A percentile compares a stretch with the other conserved stretches of the same genome.
These are phyloP conservation scores for Phialophora chinensis DNA, from an alignment of 2,329 filamentous ascomycete species.

Conservation along the genomic window DNA sequence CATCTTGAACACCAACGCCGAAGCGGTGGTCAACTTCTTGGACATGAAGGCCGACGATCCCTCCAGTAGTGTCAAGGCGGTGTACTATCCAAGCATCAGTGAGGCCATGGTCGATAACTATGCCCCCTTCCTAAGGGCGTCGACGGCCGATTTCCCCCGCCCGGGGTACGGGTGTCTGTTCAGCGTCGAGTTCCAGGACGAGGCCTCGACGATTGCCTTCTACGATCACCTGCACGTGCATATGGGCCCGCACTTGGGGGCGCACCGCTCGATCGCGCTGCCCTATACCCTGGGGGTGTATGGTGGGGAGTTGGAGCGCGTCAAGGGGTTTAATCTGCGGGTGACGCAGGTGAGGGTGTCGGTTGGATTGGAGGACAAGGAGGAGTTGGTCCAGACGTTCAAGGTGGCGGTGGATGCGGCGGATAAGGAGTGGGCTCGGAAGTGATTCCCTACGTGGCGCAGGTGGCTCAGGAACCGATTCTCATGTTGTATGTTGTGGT, in stretches of 20 bases:
- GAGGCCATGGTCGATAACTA: slow-evolving; percentile 33
- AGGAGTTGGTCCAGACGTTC: slow-evolving; percentile 28
- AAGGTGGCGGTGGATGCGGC: slow-evolving; percentile 31
- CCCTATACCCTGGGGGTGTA: slow-evolving; percentile 28
- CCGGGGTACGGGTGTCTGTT: slow-evolving; percentile 64
- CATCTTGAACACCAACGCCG: slow-evolving; percentile 37
- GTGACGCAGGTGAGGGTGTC: slow-evolving; percentile 31
- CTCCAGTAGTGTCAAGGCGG: slow-evolving; percentile 31
- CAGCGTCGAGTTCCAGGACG: slow-evolving; percentile 54
- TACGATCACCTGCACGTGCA: slow-evolving; percentile 44
- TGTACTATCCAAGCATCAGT: slow-evolving; percentile 38
- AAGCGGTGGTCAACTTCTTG: slow-evolving; percentile 39
- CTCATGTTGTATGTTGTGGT: neutral
- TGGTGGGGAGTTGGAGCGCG: slow-evolving; percentile 29
- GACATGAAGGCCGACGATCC: slow-evolving; percentile 28
- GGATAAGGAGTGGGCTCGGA: neutral
- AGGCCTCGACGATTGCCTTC: slow-evolving; percentile 40
- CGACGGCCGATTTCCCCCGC: slow-evolving; percentile 52
- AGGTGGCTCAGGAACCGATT: neutral
- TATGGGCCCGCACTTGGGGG: slow-evolving; percentile 42
- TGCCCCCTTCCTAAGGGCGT: slow-evolving; percentile 19
- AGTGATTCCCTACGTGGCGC: neutral
- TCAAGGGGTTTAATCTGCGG: slow-evolving; percentile 23
- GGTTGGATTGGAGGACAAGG: slow-evolving; percentile 32
- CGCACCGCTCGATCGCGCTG: slow-evolving; percentile 31